These are phyloP conservation scores for Fusarium neocosmosporiellum DNA, from an alignment of 2,329 filamentous ascomycete species.

Conservation along the genomic window DNA sequence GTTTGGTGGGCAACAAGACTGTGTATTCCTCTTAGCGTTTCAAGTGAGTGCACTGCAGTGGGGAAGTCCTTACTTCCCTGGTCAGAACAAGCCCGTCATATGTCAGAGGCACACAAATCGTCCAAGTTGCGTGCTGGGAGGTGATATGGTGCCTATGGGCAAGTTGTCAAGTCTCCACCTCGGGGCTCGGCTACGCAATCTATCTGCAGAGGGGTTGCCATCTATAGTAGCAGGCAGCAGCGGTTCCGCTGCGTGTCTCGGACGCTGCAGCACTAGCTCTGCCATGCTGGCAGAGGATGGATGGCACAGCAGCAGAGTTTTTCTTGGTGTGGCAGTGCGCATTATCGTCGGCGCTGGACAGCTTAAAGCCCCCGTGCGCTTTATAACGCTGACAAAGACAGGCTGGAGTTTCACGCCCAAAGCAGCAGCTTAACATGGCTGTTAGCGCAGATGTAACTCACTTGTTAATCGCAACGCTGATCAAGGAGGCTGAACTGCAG, in stretches of 20 bases:
- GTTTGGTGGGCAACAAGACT: neutral
- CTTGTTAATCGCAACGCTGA: neutral
- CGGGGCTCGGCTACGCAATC: neutral
- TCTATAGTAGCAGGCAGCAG: neutral
- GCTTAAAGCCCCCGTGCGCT: neutral
- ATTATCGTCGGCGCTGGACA: neutral
- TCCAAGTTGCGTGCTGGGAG: neutral
- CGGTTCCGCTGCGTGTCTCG: neutral
- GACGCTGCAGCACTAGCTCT: neutral
- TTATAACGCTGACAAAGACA: neutral
- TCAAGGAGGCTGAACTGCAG: neutral
- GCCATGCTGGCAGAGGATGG: neutral
- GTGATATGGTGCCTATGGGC: neutral
- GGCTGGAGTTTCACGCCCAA: neutral
- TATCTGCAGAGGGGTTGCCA: neutral
- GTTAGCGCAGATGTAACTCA: neutral
- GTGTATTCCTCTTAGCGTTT: neutral
- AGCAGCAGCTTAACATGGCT: neutral
- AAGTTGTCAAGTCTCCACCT: neutral
- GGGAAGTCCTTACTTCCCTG: neutral
- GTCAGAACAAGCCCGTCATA: neutral
- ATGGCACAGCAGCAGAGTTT: neutral
- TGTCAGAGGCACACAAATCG: neutral
- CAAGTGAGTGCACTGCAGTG: neutral
- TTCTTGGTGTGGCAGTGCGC: neutral